Percentiles rank a stretch among this genome's conserved stretches.
Evolutionary conservation across 2,329 filamentous ascomycete species (phyloP).

Genomic region (Tricladium varicosporioides): DNA sequence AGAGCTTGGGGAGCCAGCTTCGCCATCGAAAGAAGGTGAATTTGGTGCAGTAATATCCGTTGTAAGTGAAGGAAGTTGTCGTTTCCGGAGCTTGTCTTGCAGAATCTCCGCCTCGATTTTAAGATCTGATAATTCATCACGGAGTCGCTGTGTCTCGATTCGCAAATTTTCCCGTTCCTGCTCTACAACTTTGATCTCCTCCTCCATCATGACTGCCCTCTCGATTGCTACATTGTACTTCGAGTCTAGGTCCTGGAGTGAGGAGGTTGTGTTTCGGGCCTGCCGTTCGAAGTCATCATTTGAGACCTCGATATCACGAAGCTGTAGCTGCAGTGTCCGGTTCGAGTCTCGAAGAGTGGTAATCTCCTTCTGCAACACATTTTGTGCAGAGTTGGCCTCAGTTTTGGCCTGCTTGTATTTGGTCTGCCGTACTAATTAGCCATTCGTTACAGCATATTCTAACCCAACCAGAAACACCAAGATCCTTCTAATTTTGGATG

Average conservation of each 20-base stretch:
- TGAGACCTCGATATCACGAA: conserved; percentile 94
- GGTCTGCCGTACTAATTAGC: conserved; percentile 50
- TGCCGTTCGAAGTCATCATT: conserved; percentile 98
- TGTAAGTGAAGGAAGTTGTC: conserved; percentile 57
- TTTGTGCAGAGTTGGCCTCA: conserved; percentile 83
- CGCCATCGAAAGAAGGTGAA: conserved; percentile 68
- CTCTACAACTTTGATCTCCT: conserved; percentile 88
- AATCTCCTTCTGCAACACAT: conserved; percentile 89
- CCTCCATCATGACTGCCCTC: conserved; percentile 86
- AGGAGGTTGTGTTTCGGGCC: conserved; percentile 91
- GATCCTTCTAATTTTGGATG: neutral
- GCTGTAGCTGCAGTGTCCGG: conserved; percentile 74
- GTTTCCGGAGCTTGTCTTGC: conserved; percentile 86
- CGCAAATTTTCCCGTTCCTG: conserved; percentile 86
- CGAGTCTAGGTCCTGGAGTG: conserved; percentile 92
- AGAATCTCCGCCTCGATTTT: conserved; percentile 94
- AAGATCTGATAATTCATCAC: conserved; percentile 88
- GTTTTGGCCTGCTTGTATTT: conserved; percentile 95
- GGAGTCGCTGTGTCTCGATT: conserved; percentile 85
- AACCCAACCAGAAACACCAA: neutral
- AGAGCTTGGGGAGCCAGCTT: conserved; percentile 64
- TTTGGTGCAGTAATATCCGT: conserved; percentile 63
- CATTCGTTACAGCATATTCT: neutral
- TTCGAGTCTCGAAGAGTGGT: conserved; percentile 84
- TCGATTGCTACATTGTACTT: conserved; percentile 97